Base-by-base conservation (phyloP, 1,284 basidiomycete genomes). In the Leccinum subspadiceum region DNA sequence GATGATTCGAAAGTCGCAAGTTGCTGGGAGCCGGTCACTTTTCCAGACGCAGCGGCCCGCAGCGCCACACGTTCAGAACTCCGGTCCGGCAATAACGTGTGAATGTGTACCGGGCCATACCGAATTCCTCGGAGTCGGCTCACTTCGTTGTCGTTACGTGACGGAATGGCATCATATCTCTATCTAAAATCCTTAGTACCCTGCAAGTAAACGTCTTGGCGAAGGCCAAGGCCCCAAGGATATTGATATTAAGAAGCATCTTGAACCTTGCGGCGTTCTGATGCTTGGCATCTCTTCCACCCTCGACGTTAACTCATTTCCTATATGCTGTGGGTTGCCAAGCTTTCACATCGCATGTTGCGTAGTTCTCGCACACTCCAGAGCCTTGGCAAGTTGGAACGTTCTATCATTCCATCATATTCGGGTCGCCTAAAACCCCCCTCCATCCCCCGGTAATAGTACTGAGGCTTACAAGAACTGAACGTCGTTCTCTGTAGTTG, bases 321-420 rank as follows among this genome's bases (percentile, higher is more conserved):
- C 80, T 64, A 78, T 26, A 26, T 26, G 24, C 24, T 26, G 24
- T 26, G 51, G 60, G 68, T 55, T 6, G 22, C 31, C 37, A 20
- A 13, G 35, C 15, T 41, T 41, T 41, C 59, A 31, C 13, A 26
- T 15, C 39, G 24, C 68, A 35, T 65, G 64, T 26, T 26, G 64
- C 48, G 37, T 55, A 77, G 84, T 90, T 12, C 92, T 91, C 69
- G 79, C 77, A 15, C 92, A 86, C 81, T 91, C 92, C 65, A 84
- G 37, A 2, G 17, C 17, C 41, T 6, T 90, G 89, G 88, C 84
- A 92, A 78, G 84, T 79, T 22, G 91, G 93, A 60, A 73, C 9
- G 39, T 41, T 41, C 39, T n/a, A 39, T n/a, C 82, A 48, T 83
- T 81, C 53, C 83, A 83, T 9, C 89, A 92, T 74, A 83, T 91